Conservation (phyloP, 768 basidiomycete genomes). For the Pseudohyphozyma bogoriensis region DNA sequence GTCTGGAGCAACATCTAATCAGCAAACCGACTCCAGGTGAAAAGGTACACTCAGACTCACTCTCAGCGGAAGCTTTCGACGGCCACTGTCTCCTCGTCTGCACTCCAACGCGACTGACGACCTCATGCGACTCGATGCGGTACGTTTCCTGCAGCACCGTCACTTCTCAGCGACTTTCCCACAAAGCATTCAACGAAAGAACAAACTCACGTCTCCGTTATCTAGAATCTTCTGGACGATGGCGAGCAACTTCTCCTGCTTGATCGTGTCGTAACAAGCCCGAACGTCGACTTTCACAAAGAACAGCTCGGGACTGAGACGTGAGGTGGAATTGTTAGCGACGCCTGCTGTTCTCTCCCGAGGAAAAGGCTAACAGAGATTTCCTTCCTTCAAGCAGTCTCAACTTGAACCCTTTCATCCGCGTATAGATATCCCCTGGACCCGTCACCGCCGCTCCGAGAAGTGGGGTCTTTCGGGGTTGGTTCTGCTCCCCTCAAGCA, state of each 20-base stretch:
- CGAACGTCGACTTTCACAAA: conserved; percentile 96
- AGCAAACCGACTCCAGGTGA: not conserved
- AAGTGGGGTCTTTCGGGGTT: conserved; percentile 50
- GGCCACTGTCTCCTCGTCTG: conserved; percentile 2
- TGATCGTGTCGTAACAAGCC: conserved; percentile 92
- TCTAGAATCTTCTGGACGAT: conserved; percentile 65
- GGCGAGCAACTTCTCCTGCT: conserved; percentile 69
- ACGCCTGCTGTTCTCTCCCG: too few species aligned
- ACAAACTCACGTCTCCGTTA: conserved; percentile 42
- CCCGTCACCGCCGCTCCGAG: conserved; percentile 77
- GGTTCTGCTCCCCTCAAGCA: conserved; percentile 43
- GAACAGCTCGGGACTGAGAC: conserved; percentile 66
- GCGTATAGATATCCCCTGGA: conserved; percentile 67
- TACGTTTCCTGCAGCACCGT: conserved; percentile 52
- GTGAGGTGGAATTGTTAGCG: too few species aligned
- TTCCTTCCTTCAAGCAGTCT: conserved; percentile 32
- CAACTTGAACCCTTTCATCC: conserved; percentile 60
- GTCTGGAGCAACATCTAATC: conserved; percentile 43
- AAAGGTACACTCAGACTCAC: conserved; percentile 38
- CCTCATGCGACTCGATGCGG: conserved; percentile 58
- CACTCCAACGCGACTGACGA: conserved; percentile 51
- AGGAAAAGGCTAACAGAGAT: conserved; percentile 47
- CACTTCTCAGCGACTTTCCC: too few species aligned
- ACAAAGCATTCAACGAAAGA: not conserved
- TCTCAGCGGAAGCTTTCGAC: conserved; percentile 50